Percentiles rank a stretch among this genome's conserved stretches.
Conservation (phyloP, 73 alveolate genomes). For the Loxodes magnus region DNA sequence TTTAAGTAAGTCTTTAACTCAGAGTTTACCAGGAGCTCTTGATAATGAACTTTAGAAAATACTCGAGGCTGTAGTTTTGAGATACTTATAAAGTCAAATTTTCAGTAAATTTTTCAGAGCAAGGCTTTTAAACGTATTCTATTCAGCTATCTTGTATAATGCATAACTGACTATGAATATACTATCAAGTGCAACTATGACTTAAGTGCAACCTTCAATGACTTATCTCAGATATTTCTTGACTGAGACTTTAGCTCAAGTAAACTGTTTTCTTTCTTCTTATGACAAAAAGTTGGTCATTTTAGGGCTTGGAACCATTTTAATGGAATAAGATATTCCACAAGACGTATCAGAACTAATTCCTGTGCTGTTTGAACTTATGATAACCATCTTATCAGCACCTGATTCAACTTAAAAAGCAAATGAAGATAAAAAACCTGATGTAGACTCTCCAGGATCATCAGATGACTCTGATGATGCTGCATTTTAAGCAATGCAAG, state of each 20-base stretch:
- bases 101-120: constrained; percentile 8
- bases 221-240: constrained; percentile 1
- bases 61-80: no score
- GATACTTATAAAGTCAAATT: no score
- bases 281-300: background rate
- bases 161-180: background rate
- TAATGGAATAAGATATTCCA: background rate
- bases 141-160: background rate
- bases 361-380: constrained; percentile 1
- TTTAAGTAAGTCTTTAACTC: no score
- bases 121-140: background rate
- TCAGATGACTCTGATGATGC: no score
- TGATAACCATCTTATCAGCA: constrained; percentile 1
- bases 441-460: no score
- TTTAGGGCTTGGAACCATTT: background rate
- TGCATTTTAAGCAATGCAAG: background rate
- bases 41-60: no score
- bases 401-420: background rate
- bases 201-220: background rate
- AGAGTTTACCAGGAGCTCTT: no score
- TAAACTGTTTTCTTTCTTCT: background rate
- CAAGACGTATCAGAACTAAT: background rate
- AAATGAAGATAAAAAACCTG: background rate
- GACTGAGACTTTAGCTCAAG: background rate
- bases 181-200: background rate